Percentiles rank a stretch among this genome's conserved stretches.
These are phyloP conservation scores for Ammopiptanthus mongolicus DNA, from an alignment of 306 rosid species.

Conservation along the genomic window DNA sequence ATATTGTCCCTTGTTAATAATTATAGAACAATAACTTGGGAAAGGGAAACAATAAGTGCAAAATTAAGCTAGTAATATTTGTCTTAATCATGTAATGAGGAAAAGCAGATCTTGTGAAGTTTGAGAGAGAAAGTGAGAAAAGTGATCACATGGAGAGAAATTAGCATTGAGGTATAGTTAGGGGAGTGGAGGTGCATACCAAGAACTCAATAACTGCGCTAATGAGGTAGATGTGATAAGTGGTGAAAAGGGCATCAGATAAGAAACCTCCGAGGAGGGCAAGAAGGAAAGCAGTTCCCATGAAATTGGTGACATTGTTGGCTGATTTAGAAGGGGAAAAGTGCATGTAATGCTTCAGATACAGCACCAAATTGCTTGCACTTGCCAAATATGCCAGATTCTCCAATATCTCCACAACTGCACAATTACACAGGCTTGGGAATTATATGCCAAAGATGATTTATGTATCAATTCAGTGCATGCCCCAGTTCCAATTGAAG, in stretches of 20 bases:
- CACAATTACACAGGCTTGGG: not conserved
- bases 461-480: not conserved
- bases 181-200: slow-evolving; percentile 28
- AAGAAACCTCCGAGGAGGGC: slow-evolving; percentile 96
- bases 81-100: not conserved
- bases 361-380: slow-evolving; percentile 90
- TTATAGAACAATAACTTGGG: not conserved
- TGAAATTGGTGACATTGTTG: slow-evolving; percentile 84
- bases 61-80: not conserved
- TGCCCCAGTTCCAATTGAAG: not conserved
- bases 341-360: slow-evolving; percentile 58
- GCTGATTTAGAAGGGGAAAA: slow-evolving; percentile 82
- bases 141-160: not conserved
- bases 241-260: slow-evolving; percentile 79
- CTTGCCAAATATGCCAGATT: slow-evolving; percentile 85
- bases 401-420: slow-evolving; percentile 90
- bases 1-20: not conserved
- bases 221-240: slow-evolving; percentile 72
- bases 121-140: not conserved
- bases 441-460: not conserved
- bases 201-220: slow-evolving; percentile 79
- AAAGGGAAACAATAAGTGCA: not conserved
- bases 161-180: not conserved
- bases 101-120: not conserved
- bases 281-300: slow-evolving; percentile 92